Base-by-base conservation (phyloP, 768 basidiomycete species). In the Naematelia aurantialba region DNA sequence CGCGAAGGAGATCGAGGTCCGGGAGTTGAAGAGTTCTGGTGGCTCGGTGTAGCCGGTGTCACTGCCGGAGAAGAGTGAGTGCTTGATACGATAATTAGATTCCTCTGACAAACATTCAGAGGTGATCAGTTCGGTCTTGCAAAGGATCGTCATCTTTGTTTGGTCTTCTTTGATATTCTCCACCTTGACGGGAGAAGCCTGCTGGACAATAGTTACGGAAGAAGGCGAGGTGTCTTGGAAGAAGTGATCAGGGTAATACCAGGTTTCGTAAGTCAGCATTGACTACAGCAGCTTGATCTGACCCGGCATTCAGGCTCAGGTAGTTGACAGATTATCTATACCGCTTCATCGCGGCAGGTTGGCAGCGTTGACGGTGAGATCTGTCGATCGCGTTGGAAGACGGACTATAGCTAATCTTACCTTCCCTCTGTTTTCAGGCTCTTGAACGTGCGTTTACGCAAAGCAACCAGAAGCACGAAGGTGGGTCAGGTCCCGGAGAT, bases 151-250 rank as follows among this genome's bases (percentile, higher is more conserved):
- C 86, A 85, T 60, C 83, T 92, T 5, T 88, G 85, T 19, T 81
- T 94, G 17, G 86, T 91, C 12, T 93, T 91, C 79, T 96, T 93
- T 68, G 92, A 96, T 68, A 67, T 93, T 13, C 81, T 96, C 4
- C 73, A 82, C n/a, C 78, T 90, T 0, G 84, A 91, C 65, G 83
- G 78, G n/a, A 66, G 74, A 31, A 85, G 82, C 5, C 78, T 89
- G 11, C 65, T 89, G 5, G 77, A 79, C 11, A 71, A 71, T 2
- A 76, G 85, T 0, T 93, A 93, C 67, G 73, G 76, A 0, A 65
- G 78, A 5, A 84, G 92, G 12, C 83, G 89, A 26, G 74, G 75
- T 14, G 70, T 82, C 2, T 82, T 96, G 14, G 87, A 91, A 71
- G 68, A 76, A 1, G 60, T 85, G 5, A 79, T 93, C 34, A 68